phyloP scores from a whole-genome alignment of 805 yeast species.

The Kregervanrija fluxuum region DNA sequence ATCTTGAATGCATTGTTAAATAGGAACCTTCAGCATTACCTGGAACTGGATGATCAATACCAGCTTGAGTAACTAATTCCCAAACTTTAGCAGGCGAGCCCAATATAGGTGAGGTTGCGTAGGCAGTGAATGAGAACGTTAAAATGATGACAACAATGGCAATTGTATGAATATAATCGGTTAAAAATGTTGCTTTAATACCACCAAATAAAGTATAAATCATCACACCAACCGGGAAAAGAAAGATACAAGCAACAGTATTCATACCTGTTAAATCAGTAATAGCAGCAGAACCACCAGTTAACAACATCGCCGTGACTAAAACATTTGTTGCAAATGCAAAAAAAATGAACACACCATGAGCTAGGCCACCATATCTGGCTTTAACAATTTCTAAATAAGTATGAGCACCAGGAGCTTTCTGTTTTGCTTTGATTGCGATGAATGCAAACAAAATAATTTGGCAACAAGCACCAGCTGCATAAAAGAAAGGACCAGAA shows the following conservation, averaged over 20 bases:
- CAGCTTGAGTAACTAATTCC: slow-evolving; percentile 61
- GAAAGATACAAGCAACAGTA: slow-evolving; percentile 72
- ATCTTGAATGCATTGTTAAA: slow-evolving; percentile 76
- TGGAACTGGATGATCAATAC: slow-evolving; percentile 51
- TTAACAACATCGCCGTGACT: slow-evolving; percentile 86
- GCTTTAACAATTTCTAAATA: slow-evolving; percentile 77
- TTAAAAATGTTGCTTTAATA: slow-evolving; percentile 71
- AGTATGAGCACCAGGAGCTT: slow-evolving; percentile 90
- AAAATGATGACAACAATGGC: slow-evolving; percentile 70
- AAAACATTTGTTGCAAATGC: slow-evolving; percentile 83
- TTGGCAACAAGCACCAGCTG: slow-evolving; percentile 88
- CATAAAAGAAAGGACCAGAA: slow-evolving; percentile 70
- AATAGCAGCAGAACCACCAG: slow-evolving; percentile 86
- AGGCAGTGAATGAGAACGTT: slow-evolving; percentile 75
- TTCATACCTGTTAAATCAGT: slow-evolving; percentile 72
- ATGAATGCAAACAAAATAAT: slow-evolving; percentile 78
- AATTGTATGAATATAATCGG: slow-evolving; percentile 78
- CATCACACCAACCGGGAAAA: slow-evolving; percentile 76
- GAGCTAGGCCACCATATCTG: slow-evolving; percentile 75
- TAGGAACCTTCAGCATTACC: slow-evolving; percentile 86
- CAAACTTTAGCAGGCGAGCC: slow-evolving; percentile 83
- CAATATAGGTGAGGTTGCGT: slow-evolving; percentile 56
- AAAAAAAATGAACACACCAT: slow-evolving; percentile 62
- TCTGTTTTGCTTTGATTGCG: slow-evolving; percentile 82
- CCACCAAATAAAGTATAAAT: slow-evolving; percentile 77